phyloP scores from a whole-genome alignment of 768 basidiomycete genomes.

The Calocybe cyanea region DNA sequence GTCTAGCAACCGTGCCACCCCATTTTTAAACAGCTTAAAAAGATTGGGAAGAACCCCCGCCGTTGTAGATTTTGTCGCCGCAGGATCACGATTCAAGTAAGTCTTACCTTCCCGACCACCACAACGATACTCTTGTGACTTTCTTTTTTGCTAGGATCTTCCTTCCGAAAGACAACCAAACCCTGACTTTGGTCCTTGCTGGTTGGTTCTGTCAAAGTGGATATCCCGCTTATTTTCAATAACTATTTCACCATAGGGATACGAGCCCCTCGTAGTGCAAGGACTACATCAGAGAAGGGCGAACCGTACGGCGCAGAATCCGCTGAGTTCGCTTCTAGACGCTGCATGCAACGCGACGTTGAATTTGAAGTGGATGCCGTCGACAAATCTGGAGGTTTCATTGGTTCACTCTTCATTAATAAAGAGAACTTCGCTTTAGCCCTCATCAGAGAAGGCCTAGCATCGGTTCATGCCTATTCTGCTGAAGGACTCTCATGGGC shows the following conservation, averaged over 20 bases:
- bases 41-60: slow-evolving; percentile 80
- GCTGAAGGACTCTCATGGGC: slow-evolving; percentile 81
- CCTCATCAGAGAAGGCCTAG: slow-evolving; percentile 85
- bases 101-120: slow-evolving; percentile 14
- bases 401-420: slow-evolving; percentile 80
- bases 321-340: slow-evolving; percentile 69
- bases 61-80: slow-evolving; percentile 89
- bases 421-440: slow-evolving; percentile 86
- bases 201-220: slow-evolving; percentile 37
- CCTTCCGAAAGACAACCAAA: slow-evolving; percentile 90
- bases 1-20: slow-evolving; percentile 70
- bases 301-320: slow-evolving; percentile 89
- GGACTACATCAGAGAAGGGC: slow-evolving; percentile 75
- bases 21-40: slow-evolving; percentile 91
- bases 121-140: not conserved
- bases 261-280: slow-evolving; percentile 83
- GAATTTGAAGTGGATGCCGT: slow-evolving; percentile 88
- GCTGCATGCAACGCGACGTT: slow-evolving; percentile 92
- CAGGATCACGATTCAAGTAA: slow-evolving; percentile 94
- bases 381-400: slow-evolving; percentile 96
- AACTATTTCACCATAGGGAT: slow-evolving; percentile 51
- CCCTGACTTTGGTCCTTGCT: slow-evolving; percentile 86
- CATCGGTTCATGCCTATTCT: slow-evolving; percentile 83
- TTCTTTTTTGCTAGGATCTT: slow-evolving; percentile 50
- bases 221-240: not conserved